These are phyloP conservation scores for Candida ortonii DNA, from an alignment of 805 yeast genomes.

Conservation along the genomic window DNA sequence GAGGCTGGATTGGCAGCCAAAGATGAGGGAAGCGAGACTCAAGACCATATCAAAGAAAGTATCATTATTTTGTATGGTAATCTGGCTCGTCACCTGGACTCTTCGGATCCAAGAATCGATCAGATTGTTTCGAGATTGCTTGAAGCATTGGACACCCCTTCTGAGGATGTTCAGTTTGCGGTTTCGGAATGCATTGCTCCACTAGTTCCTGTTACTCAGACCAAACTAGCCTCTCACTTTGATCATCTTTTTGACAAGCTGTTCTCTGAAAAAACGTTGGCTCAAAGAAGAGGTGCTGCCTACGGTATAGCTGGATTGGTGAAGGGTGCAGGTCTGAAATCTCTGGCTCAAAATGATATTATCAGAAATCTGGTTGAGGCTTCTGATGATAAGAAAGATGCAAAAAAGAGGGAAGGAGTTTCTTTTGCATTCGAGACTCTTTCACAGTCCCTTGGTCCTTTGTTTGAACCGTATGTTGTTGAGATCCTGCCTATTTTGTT, in stretches of 20 bases:
- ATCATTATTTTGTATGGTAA: constrained; percentile 88
- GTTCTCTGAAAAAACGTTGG: constrained; percentile 46
- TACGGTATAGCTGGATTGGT: constrained; percentile 94
- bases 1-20: constrained; percentile 60
- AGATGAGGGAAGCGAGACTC: constrained; percentile 44
- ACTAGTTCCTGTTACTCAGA: constrained; percentile 57
- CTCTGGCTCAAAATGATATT: constrained; percentile 73
- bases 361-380: constrained; percentile 75
- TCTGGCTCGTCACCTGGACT: constrained; percentile 76
- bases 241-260: constrained; percentile 59
- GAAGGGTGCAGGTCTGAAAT: constrained; percentile 81
- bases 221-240: constrained; percentile 51
- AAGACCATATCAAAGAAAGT: constrained; percentile 69
- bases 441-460: constrained; percentile 69
- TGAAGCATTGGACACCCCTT: constrained; percentile 77
- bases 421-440: constrained; percentile 82
- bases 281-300: constrained; percentile 87
- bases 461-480: constrained; percentile 91
- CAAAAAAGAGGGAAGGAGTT: constrained; percentile 79
- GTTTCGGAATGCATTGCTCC: constrained; percentile 86
- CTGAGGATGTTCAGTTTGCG: constrained; percentile 87
- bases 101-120: constrained; percentile 62
- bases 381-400: constrained; percentile 79
- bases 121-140: constrained; percentile 67
- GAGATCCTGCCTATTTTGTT: constrained; percentile 82